Evolutionary conservation across 345 rosid genomes (phyloP).

Genomic region (Euphorbia peplus): DNA sequence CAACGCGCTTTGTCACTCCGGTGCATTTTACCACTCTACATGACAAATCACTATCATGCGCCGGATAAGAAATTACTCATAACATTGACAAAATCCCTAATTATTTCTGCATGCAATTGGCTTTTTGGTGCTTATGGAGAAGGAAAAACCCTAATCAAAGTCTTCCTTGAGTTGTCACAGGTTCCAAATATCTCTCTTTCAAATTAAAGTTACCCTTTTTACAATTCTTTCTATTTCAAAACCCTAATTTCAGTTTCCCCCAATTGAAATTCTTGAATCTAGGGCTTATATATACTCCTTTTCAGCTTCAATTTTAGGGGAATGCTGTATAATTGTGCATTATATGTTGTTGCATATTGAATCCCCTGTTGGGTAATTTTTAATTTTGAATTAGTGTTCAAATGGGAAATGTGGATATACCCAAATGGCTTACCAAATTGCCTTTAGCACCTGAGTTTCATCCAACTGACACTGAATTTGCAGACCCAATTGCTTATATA

Average conservation of each 20-base stretch:
- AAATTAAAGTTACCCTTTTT: not conserved
- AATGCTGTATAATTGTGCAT: constrained; percentile 20
- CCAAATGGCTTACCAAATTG: constrained; percentile 81
- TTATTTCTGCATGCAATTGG: constrained; percentile 19
- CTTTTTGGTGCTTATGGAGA: constrained; percentile 29
- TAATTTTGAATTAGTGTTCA: constrained; percentile 21
- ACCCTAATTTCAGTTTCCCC: constrained; percentile 5
- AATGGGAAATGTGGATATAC: constrained; percentile 89
- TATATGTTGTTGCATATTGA: constrained; percentile 9
- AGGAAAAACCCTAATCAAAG: not conserved
- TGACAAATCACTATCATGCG: constrained; percentile 33
- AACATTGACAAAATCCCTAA: constrained; percentile 24
- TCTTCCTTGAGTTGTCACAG: constrained; percentile 25
- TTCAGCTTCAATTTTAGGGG: not conserved
- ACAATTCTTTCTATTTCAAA: too few species aligned
- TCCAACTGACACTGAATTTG: constrained; percentile 96
- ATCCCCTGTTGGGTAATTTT: constrained; percentile 1
- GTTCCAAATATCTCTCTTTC: constrained; percentile 25
- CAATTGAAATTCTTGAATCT: constrained; percentile 25
- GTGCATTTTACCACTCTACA: constrained; percentile 9
- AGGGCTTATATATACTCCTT: constrained; percentile 35
- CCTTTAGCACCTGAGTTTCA: constrained; percentile 87
- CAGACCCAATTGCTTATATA: constrained; percentile 96
- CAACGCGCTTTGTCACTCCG: not conserved
- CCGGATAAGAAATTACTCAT: constrained; percentile 27